A percentile compares a stretch with the other conserved stretches of the same genome.
phyloP scores from a whole-genome alignment of 2,329 filamentous ascomycete genomes.

The Chalaropsis thielavioides region DNA sequence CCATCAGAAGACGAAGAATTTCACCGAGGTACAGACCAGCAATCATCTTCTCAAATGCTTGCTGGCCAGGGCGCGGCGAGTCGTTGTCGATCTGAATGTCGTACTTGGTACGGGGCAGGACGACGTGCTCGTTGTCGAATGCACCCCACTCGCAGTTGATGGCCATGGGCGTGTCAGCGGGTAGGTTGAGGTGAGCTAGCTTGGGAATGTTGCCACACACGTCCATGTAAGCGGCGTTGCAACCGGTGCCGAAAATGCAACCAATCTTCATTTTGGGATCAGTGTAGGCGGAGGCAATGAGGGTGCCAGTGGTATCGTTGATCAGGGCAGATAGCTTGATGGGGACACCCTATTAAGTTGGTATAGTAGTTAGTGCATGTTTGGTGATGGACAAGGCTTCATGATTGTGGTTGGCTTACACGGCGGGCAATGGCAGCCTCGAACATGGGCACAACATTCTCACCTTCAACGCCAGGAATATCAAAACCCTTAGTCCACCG shows the following conservation, averaged over 20 bases:
- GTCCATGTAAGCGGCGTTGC: conserved; percentile 98
- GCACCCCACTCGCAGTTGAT: conserved; percentile 98
- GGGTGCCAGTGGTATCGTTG: conserved; percentile 93
- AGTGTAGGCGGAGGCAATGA: conserved; percentile 96
- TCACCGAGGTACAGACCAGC: conserved; percentile 89
- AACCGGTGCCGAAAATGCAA: conserved; percentile 96
- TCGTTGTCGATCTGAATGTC: conserved; percentile 80
- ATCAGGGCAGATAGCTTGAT: conserved; percentile 88
- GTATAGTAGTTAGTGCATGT: conserved; percentile 20
- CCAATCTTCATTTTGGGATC: conserved; percentile 85
- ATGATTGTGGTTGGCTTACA: conserved; percentile 21
- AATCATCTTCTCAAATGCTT: conserved; percentile 97
- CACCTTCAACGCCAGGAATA: conserved; percentile 76
- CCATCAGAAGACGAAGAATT: conserved; percentile 75
- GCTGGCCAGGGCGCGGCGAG: conserved; percentile 83
- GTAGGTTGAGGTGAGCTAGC: conserved; percentile 78
- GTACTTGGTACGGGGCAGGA: conserved; percentile 73
- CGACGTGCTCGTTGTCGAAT: conserved; percentile 84
- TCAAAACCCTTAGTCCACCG: conserved; percentile 98
- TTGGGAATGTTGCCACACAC: conserved; percentile 82
- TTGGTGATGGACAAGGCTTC: conserved; percentile 17
- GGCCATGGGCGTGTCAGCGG: conserved; percentile 70
- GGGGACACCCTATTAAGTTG: conserved; percentile 51
- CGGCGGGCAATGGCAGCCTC: conserved; percentile 57
- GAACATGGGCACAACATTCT: conserved; percentile 81